These are phyloP conservation scores for Boletus coccyginus DNA, from an alignment of 768 basidiomycete species.

Conservation along the genomic window DNA sequence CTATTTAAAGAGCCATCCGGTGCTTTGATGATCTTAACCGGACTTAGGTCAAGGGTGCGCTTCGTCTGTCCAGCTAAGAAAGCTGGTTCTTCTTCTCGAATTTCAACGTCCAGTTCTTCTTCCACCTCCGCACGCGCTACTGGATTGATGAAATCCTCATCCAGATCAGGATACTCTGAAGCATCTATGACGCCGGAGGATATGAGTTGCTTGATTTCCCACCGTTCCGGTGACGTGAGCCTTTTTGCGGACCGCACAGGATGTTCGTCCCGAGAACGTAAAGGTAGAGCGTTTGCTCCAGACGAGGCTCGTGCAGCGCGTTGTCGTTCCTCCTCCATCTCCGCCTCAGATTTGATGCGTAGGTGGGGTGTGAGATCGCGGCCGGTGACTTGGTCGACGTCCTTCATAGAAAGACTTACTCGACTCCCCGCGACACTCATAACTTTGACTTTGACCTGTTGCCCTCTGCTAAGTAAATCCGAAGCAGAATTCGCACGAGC, in stretches of 20 bases:
- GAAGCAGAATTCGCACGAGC: conserved; percentile 82
- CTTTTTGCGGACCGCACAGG: conserved; percentile 78
- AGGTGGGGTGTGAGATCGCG: conserved; percentile 93
- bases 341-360: conserved; percentile 90
- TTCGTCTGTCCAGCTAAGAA: conserved; percentile 97
- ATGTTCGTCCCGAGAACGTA: conserved; percentile 52
- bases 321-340: conserved; percentile 78
- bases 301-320: conserved; percentile 62
- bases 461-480: conserved; percentile 82
- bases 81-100: conserved; percentile 94
- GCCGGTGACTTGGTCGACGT: conserved; percentile 90
- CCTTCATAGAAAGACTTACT: conserved; percentile 92
- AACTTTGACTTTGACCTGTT: conserved; percentile 92
- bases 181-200: conserved; percentile 91
- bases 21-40: conserved; percentile 97
- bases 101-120: conserved; percentile 95
- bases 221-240: conserved; percentile 93
- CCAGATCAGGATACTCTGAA: conserved; percentile 91
- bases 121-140: conserved; percentile 84
- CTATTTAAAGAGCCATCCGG: conserved; percentile 97
- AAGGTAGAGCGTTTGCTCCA: conserved; percentile 85
- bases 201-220: conserved; percentile 99
- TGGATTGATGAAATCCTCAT: conserved; percentile 79
- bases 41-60: conserved; percentile 90
- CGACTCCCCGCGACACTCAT: conserved; percentile 86